Percentiles rank a stretch among this genome's conserved stretches.
Conservation (phyloP, 1,284 basidiomycete species). For the Trichosporon ovoides region DNA sequence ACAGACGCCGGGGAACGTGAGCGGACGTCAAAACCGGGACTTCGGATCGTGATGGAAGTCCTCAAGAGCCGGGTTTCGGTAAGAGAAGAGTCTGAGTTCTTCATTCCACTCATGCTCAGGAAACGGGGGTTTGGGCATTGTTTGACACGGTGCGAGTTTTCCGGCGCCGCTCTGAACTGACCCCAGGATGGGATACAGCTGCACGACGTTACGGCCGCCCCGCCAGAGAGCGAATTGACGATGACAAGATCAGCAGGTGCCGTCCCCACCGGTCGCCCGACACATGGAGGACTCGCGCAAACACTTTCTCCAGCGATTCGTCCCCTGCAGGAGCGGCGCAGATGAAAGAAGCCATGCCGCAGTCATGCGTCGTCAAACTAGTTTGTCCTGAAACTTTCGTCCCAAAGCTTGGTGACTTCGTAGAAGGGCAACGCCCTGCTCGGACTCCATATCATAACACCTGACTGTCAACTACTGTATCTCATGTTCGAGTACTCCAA, state of each 20-base stretch:
- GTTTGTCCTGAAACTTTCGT: too few relatives aligned
- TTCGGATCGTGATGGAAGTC: conserved; percentile 43
- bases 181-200: conserved; percentile 36
- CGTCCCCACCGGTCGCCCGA: conserved; percentile 27
- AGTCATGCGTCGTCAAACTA: too few relatives aligned
- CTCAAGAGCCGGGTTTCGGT: conserved; percentile 42
- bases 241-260: conserved; percentile 29
- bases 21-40: conserved; percentile 27
- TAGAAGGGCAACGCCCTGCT: too few relatives aligned
- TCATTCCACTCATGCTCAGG: conserved; percentile 16
- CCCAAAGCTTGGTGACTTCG: too few relatives aligned
- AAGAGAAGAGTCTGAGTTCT: conserved; percentile 10
- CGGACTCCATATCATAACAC: too few relatives aligned
- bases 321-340: conserved; percentile 2
- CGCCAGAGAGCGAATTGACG: conserved; percentile 30
- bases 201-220: conserved; percentile 33
- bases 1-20: conserved; percentile 41
- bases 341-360: background rate
- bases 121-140: conserved; percentile 38
- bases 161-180: conserved; percentile 6
- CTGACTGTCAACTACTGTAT: too few relatives aligned
- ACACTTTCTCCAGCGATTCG: conserved; percentile 30
- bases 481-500: too few relatives aligned
- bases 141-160: conserved; percentile 41
- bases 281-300: conserved; percentile 27